A percentile compares a stretch with the other conserved stretches of the same genome.
Evolutionary conservation across 1,139 yeast species (phyloP).

Genomic region (Groenewaldozyma auringiensis): DNA sequence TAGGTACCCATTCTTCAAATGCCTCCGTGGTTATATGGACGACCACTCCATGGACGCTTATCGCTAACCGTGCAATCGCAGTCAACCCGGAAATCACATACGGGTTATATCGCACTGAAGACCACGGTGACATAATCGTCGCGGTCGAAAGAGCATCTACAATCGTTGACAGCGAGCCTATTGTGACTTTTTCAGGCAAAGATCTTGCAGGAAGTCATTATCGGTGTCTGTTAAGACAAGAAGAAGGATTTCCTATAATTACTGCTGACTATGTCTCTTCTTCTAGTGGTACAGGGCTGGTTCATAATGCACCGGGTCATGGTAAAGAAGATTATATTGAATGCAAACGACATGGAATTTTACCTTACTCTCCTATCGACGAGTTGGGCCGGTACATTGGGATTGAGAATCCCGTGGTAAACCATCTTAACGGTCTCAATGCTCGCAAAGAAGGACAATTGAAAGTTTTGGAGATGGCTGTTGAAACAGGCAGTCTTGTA

Average conservation of each 20-base stretch:
- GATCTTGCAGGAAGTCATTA: conserved; percentile 43
- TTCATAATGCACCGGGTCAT: conserved; percentile 96
- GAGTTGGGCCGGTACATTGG: conserved; percentile 56
- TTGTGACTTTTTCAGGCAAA: conserved; percentile 35
- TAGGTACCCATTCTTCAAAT: conserved; percentile 10
- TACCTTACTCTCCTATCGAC: conserved; percentile 71
- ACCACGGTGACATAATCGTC: conserved; percentile 31
- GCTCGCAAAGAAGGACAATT: conserved; percentile 57
- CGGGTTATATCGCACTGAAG: conserved; percentile 35
- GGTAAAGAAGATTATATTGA: conserved; percentile 87
- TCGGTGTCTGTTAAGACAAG: conserved; percentile 46
- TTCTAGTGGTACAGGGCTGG: conserved; percentile 87
- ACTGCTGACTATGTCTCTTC: conserved; percentile 79
- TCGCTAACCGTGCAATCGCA: conserved; percentile 80
- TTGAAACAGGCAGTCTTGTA: conserved; percentile 41
- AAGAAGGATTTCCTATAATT: conserved; percentile 48
- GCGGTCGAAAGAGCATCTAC: conserved; percentile 18
- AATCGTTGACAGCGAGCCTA: conserved; percentile 8
- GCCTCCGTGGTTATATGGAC: conserved; percentile 64
- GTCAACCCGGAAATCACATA: conserved; percentile 54
- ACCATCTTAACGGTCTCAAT: conserved; percentile 37
- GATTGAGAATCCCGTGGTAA: conserved; percentile 29
- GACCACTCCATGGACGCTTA: conserved; percentile 96
- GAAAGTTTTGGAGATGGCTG: conserved; percentile 40
- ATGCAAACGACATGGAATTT: conserved; percentile 51